Evolutionary conservation across 768 basidiomycete species (phyloP).

Genomic region (Lentinula detonsa): DNA sequence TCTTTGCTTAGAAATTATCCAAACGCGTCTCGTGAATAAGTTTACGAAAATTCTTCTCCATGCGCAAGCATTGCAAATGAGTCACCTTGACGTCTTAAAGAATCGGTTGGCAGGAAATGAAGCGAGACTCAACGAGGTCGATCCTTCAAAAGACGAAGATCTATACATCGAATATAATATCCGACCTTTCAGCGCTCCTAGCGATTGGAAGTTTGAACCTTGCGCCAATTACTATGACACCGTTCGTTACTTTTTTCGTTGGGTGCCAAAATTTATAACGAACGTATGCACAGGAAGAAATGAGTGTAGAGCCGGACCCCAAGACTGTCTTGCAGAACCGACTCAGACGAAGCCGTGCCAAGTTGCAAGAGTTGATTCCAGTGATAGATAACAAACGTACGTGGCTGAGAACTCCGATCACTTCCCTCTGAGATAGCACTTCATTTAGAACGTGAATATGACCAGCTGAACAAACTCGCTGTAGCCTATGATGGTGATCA

Average conservation of each 20-base stretch:
- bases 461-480: conserved; percentile 42
- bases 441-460: conserved; percentile 46
- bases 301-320: conserved; percentile 62
- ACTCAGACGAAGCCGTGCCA: conserved; percentile 49
- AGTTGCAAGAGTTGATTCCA: conserved; percentile 57
- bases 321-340: conserved; percentile 82
- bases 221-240: conserved; percentile 72
- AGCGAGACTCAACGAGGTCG: conserved; percentile 42
- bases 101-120: conserved; percentile 41
- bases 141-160: conserved; percentile 56
- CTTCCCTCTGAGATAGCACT: neutral
- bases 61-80: conserved; percentile 52
- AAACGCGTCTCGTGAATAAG: conserved; percentile 52
- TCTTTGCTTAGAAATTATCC: conserved; percentile 52
- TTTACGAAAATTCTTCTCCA: conserved; percentile 50
- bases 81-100: conserved; percentile 56
- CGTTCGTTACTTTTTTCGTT: conserved; percentile 28
- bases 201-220: conserved; percentile 72
- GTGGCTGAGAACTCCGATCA: conserved; percentile 12
- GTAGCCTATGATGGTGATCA: conserved; percentile 41
- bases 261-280: conserved; percentile 8
- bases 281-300: conserved; percentile 39
- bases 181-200: conserved; percentile 56
- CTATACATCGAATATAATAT: conserved; percentile 71
- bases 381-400: conserved; percentile 58